Evolutionary conservation across 306 rosid species (phyloP).

Genomic region (Bauhinia variegata): DNA sequence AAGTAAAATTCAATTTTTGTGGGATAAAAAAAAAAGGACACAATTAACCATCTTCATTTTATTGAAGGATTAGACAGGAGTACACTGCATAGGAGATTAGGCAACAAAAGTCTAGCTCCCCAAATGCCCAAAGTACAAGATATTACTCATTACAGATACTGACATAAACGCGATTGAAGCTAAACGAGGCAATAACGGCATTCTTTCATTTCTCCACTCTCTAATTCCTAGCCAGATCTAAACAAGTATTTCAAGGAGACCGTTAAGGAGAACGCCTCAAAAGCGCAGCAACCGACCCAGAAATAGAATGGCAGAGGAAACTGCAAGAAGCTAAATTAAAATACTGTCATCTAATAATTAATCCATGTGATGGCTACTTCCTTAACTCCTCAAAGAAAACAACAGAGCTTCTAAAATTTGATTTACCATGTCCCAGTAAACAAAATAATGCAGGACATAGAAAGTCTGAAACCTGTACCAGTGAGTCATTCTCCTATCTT

Average conservation of each 20-base stretch:
- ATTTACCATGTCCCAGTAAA: not conserved
- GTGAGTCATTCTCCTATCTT: constrained; percentile 18
- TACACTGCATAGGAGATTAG: not conserved
- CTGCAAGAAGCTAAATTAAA: constrained; percentile 5
- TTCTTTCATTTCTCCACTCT: constrained; percentile 1
- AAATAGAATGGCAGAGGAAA: constrained; percentile 3
- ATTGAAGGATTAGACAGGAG: not conserved
- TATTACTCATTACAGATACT: not conserved
- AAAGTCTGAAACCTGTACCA: constrained; percentile 9
- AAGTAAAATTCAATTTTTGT: constrained; percentile 14
- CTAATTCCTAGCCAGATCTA: constrained; percentile 4
- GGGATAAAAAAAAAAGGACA: not conserved
- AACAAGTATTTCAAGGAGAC: constrained; percentile 15
- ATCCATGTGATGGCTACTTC: not conserved
- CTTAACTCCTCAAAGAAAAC: constrained; percentile 27
- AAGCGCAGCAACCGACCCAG: constrained; percentile 20
- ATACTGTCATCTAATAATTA: constrained; percentile 4
- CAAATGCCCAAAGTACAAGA: not conserved
- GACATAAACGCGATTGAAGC: not conserved
- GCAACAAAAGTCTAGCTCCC: constrained; percentile 6
- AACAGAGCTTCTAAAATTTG: constrained; percentile 1
- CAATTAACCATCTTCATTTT: not conserved
- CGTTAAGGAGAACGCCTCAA: not conserved
- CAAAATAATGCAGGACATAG: constrained; percentile 11
- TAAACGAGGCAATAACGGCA: not conserved